Evolutionary conservation across 2,329 filamentous ascomycete species (phyloP).

Genomic region (Fusarium piperis): DNA sequence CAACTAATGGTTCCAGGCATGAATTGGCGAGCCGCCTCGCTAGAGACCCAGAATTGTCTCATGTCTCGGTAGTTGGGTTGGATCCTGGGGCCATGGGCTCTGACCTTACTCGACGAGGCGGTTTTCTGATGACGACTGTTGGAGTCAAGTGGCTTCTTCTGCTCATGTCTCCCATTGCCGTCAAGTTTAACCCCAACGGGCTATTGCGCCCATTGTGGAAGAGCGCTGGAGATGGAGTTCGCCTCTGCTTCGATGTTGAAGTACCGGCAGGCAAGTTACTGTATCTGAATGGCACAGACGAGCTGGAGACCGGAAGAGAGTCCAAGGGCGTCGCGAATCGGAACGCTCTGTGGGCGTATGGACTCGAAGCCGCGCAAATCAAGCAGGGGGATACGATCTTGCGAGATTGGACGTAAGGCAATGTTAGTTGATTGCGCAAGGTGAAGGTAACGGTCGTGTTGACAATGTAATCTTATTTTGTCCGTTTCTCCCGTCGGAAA

Average conservation of each 20-base stretch:
- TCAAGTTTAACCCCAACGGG: slow-evolving; percentile 44
- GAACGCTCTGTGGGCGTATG: slow-evolving; percentile 46
- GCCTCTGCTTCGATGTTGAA: slow-evolving; percentile 45
- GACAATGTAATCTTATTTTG: neutral
- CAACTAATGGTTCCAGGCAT: slow-evolving; percentile 38
- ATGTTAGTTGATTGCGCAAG: neutral
- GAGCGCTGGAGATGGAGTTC: slow-evolving; percentile 47
- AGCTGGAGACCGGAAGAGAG: slow-evolving; percentile 42
- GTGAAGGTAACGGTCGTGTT: neutral
- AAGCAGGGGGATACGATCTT: slow-evolving; percentile 41
- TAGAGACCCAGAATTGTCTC: slow-evolving; percentile 46
- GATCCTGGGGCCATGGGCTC: slow-evolving; percentile 52
- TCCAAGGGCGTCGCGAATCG: slow-evolving; percentile 44
- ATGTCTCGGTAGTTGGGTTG: slow-evolving; percentile 49
- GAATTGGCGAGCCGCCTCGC: slow-evolving; percentile 49
- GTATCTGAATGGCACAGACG: slow-evolving; percentile 49
- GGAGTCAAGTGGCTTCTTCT: slow-evolving; percentile 41
- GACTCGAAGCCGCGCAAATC: slow-evolving; percentile 39
- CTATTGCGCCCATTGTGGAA: slow-evolving; percentile 43
- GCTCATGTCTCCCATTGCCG: slow-evolving; percentile 34
- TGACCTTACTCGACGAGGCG: slow-evolving; percentile 42
- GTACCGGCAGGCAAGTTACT: slow-evolving; percentile 41
- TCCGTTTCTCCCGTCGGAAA: neutral
- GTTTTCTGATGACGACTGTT: slow-evolving; percentile 36
- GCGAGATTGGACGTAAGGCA: slow-evolving; percentile 40